These are phyloP conservation scores for Straminergon stramineum DNA, from an alignment of 225 moss, liverwort and hornwort species.

Conservation along the genomic window DNA sequence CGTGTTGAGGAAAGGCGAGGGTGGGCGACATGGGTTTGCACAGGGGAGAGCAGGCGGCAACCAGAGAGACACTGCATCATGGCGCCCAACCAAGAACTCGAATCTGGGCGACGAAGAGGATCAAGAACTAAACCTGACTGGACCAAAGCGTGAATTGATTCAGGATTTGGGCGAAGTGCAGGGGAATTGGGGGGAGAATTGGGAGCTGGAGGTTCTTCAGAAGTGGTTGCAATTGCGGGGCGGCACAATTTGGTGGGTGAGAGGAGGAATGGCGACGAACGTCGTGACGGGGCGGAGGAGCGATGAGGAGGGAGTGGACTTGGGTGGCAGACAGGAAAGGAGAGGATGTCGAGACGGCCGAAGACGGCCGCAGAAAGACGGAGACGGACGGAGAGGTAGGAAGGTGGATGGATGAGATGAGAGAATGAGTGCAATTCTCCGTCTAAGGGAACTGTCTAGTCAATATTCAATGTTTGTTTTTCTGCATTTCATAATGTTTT, in stretches of 20 bases:
- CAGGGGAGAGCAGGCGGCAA: constrained; percentile 20
- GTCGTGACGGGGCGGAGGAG: neutral
- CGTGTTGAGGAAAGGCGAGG: neutral
- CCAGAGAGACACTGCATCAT: constrained; percentile 32
- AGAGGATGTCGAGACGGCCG: neutral
- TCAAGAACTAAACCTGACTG: neutral
- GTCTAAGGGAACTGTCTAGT: neutral
- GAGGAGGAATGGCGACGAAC: neutral
- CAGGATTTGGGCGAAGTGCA: neutral
- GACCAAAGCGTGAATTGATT: neutral
- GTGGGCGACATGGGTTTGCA: neutral
- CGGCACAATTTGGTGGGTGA: neutral
- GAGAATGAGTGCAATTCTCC: neutral
- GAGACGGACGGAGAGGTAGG: neutral
- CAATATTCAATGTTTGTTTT: neutral
- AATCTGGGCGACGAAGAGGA: neutral
- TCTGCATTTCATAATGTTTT: neutral
- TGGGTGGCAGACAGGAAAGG: neutral
- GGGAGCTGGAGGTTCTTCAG: neutral
- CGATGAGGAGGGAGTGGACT: constrained; percentile 4
- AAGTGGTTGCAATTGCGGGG: neutral
- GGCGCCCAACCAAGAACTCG: neutral
- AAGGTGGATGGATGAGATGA: neutral
- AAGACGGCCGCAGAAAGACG: neutral
- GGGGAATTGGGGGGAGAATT: neutral